phyloP scores from a whole-genome alignment of 208 protist species.

The Trypanosomatidae sp. region DNA sequence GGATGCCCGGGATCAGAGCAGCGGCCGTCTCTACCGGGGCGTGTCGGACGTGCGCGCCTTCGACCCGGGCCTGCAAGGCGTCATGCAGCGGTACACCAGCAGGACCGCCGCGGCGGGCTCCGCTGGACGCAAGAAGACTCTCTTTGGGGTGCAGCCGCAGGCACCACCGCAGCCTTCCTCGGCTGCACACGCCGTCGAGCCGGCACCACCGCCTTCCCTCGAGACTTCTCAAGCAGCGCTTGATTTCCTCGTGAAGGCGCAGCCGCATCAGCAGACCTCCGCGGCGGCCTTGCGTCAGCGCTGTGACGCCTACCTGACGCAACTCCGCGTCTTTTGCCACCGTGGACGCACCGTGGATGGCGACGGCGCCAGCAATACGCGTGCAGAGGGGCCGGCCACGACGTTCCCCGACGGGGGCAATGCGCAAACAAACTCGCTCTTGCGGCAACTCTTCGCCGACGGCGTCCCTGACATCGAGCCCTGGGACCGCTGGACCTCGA shows the following conservation, averaged over 20 bases:
- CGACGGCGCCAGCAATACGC: neutral
- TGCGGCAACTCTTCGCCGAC: conserved; percentile 45
- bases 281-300: conserved; percentile 11
- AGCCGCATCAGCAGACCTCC: conserved; percentile 14
- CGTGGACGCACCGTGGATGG: neutral
- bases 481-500: conserved; percentile 76
- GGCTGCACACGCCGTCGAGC: neutral
- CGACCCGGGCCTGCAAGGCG: conserved; percentile 24
- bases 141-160: neutral
- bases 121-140: neutral
- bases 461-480: conserved; percentile 84
- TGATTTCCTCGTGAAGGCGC: conserved; percentile 10
- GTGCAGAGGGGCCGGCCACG: neutral
- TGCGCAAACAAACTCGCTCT: conserved; percentile 39
- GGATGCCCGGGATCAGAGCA: neutral
- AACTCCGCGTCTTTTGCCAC: conserved; percentile 29
- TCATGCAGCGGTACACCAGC: conserved; percentile 16
- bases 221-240: conserved; percentile 5
- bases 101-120: neutral
- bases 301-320: conserved; percentile 24
- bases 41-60: conserved; percentile 32
- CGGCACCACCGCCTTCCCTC: neutral
- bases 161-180: neutral
- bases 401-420: neutral
- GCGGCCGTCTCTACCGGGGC: neutral